phyloP scores from a whole-genome alignment of 805 yeast genomes.

The Cyberlindnera subsufficiens region DNA sequence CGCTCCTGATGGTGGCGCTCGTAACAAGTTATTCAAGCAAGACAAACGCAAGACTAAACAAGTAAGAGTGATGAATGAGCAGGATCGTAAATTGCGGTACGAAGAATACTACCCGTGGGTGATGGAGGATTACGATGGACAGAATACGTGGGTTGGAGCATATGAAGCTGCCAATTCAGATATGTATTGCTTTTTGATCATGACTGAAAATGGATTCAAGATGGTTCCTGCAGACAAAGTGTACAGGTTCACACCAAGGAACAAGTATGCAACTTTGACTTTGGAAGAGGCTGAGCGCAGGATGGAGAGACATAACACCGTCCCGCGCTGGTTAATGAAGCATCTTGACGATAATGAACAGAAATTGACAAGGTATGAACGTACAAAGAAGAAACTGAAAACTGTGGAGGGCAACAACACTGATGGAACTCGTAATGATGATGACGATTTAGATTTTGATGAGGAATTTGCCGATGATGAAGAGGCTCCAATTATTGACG shows the following conservation, averaged over 20 bases:
- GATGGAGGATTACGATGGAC: conserved; percentile 91
- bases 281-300: conserved; percentile 94
- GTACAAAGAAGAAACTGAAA: conserved; percentile 39
- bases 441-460: conserved; percentile 89
- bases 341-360: conserved; percentile 66
- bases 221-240: conserved; percentile 95
- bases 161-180: conserved; percentile 89
- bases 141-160: conserved; percentile 91
- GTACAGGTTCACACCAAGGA: conserved; percentile 88
- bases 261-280: conserved; percentile 88
- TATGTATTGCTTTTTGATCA: conserved; percentile 76
- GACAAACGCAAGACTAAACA: conserved; percentile 84
- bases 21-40: conserved; percentile 52
- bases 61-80: conserved; percentile 73
- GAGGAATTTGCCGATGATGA: conserved; percentile 98
- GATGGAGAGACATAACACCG: conserved; percentile 71
- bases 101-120: conserved; percentile 99
- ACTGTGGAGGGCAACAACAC: conserved; percentile 40
- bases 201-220: conserved; percentile 67
- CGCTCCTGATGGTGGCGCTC: conserved; percentile 90
- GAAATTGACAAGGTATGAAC: conserved; percentile 43
- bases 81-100: conserved; percentile 76
- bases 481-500: conserved; percentile 96
- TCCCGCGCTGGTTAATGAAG: conserved; percentile 95
- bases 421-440: conserved; percentile 55